phyloP scores from a whole-genome alignment of 164 flowering plant genomes.

The Magnolia sinica region DNA sequence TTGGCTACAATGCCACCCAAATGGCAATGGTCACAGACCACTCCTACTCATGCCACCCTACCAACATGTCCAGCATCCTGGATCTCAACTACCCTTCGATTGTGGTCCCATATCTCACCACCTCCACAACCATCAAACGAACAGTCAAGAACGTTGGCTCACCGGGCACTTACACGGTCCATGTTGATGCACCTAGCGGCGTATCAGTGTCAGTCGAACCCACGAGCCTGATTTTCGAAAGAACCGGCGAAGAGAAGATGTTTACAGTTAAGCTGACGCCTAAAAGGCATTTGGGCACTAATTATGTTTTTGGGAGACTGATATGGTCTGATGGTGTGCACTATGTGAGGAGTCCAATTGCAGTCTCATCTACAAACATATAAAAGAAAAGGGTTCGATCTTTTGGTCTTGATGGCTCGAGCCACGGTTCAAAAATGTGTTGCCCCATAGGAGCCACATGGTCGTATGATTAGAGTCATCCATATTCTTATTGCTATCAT shows the following conservation, averaged over 20 bases:
- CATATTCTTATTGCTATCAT: neutral
- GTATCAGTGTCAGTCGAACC: conserved; percentile 43
- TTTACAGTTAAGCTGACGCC: conserved; percentile 35
- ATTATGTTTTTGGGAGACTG: conserved; percentile 57
- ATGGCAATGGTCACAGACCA: neutral
- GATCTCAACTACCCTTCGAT: conserved; percentile 65
- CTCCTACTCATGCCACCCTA: conserved; percentile 24
- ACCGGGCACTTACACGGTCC: conserved; percentile 43
- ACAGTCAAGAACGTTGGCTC: conserved; percentile 52
- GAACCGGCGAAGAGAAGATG: conserved; percentile 51
- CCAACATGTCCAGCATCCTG: conserved; percentile 2
- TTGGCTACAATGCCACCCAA: conserved; percentile 26
- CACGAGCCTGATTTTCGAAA: conserved; percentile 31
- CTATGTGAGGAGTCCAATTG: conserved; percentile 67
- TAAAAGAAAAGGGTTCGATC: neutral
- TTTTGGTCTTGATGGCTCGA: neutral
- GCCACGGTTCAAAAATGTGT: neutral
- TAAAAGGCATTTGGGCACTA: conserved; percentile 3
- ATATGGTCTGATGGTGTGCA: conserved; percentile 70
- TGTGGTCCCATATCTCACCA: conserved; percentile 47
- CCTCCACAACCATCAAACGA: conserved; percentile 37
- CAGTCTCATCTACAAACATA: conserved; percentile 17
- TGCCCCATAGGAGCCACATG: neutral
- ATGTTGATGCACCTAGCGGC: conserved; percentile 36
- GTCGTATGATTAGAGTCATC: neutral